Conservation (phyloP, 176 grass and related monocot species). For the Oryza glaberrima region DNA sequence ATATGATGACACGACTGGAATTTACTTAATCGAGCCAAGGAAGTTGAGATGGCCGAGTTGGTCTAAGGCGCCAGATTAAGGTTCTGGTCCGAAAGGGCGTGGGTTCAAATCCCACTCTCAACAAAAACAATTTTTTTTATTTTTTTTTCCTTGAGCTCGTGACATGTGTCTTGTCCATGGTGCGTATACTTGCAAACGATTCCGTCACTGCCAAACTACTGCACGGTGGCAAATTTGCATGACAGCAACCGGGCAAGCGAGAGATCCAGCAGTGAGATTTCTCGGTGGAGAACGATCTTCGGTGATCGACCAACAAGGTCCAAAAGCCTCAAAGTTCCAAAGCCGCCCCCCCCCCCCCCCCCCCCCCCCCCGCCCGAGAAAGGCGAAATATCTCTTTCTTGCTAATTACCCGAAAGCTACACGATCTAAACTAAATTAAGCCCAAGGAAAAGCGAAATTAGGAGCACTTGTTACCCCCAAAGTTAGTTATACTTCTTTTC, state of each 20-base stretch:
- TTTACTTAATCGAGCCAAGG: no score
- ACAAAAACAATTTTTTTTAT: background rate
- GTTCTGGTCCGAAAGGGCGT: constrained; percentile 75
- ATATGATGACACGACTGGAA: accelerated
- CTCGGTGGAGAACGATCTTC: background rate
- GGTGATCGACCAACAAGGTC: background rate
- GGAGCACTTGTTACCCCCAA: background rate
- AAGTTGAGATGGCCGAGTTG: constrained; percentile 71
- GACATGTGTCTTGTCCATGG: no score
- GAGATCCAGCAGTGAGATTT: background rate
- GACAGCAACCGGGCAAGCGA: background rate
- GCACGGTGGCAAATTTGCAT: background rate
- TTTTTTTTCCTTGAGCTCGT: background rate
- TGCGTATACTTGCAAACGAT: no score
- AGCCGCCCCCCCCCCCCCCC: no score
- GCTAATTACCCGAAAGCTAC: background rate
- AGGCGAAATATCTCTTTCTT: background rate
- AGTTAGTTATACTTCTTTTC: background rate
- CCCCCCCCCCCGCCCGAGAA: background rate
- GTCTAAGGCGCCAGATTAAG: constrained; percentile 72
- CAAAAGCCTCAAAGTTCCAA: background rate
- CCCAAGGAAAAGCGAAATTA: no score
- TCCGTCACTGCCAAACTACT: background rate
- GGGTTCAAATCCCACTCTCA: constrained; percentile 77
- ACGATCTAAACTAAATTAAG: background rate